Percentiles rank a stretch among this genome's conserved stretches.
Conservation (phyloP, 2,329 filamentous ascomycete species). For the Penicillium sp. region DNA sequence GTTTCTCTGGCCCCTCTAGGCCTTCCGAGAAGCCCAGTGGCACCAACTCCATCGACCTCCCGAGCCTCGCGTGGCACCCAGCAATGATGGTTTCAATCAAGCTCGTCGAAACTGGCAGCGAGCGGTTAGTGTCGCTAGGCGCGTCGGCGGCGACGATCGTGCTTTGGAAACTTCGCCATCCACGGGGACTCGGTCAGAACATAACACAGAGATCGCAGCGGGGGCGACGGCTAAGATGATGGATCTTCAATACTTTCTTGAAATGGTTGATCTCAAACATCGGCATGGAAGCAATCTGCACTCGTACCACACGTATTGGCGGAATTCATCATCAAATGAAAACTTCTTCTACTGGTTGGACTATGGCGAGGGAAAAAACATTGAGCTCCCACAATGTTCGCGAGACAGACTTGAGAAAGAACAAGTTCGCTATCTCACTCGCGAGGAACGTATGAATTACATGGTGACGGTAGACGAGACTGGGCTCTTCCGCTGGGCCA, state of each 20-base stretch:
- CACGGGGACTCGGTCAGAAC: conserved; percentile 38
- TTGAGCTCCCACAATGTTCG: conserved; percentile 71
- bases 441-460: conserved; percentile 79
- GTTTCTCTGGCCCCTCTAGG: conserved; percentile 31
- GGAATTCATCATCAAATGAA: conserved; percentile 69
- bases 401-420: conserved; percentile 73
- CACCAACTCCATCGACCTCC: conserved; percentile 46
- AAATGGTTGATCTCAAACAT: conserved; percentile 86
- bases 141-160: conserved; percentile 62
- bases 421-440: conserved; percentile 76
- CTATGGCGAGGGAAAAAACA: conserved; percentile 67
- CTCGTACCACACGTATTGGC: conserved; percentile 82
- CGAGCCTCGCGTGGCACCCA: conserved; percentile 4
- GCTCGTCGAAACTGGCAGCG: conserved; percentile 75
- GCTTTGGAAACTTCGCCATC: not conserved
- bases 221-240: conserved; percentile 72
- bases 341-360: conserved; percentile 97
- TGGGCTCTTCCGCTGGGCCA: conserved; percentile 81
- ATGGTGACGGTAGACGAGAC: conserved; percentile 71
- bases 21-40: conserved; percentile 58
- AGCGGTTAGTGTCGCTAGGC: conserved; percentile 65
- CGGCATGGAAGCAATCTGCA: conserved; percentile 80
- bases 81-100: conserved; percentile 29
- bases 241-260: conserved; percentile 79
- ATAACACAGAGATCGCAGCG: conserved; percentile 50